Evolutionary conservation across 2,329 filamentous ascomycete genomes (phyloP).

Genomic region (Penicillium sp.): DNA sequence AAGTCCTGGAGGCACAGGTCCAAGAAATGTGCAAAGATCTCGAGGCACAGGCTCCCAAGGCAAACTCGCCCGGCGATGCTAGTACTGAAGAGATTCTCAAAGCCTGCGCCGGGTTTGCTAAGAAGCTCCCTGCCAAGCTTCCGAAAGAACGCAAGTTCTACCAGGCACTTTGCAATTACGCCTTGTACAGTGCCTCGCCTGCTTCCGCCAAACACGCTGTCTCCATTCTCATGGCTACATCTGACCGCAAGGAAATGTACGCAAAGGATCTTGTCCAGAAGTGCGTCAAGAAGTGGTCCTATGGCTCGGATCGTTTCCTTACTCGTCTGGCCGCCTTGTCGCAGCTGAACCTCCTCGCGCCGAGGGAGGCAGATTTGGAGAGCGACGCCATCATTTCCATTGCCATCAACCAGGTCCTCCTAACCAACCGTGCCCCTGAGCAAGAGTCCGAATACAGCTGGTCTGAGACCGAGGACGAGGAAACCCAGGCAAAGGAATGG

Average conservation of each 20-base stretch:
- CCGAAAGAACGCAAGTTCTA: slow-evolving; percentile 78
- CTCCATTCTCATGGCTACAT: slow-evolving; percentile 78
- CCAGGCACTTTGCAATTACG: slow-evolving; percentile 79
- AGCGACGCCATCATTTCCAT: slow-evolving; percentile 79
- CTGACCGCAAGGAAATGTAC: slow-evolving; percentile 78
- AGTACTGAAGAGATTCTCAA: slow-evolving; percentile 87
- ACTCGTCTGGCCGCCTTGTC: slow-evolving; percentile 54
- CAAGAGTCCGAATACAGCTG: slow-evolving; percentile 63
- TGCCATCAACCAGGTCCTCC: slow-evolving; percentile 71
- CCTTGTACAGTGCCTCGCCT: slow-evolving; percentile 76
- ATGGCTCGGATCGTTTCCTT: slow-evolving; percentile 73
- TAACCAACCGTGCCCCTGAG: slow-evolving; percentile 63
- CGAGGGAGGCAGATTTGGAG: slow-evolving; percentile 70
- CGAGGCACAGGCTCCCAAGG: slow-evolving; percentile 74
- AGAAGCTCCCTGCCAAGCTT: slow-evolving; percentile 81
- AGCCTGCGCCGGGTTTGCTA: slow-evolving; percentile 88
- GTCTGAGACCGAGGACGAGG: slow-evolving; percentile 74
- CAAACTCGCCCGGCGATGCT: slow-evolving; percentile 67
- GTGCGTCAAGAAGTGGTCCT: slow-evolving; percentile 72
- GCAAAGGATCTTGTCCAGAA: slow-evolving; percentile 80
- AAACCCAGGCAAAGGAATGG: slow-evolving; percentile 79
- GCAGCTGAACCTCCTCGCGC: slow-evolving; percentile 74
- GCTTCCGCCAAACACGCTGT: slow-evolving; percentile 91
- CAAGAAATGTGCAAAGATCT: slow-evolving; percentile 88
- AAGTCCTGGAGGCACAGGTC: slow-evolving; percentile 89